Evolutionary conservation across 768 basidiomycete species (phyloP).

Genomic region (Pleurotus pulmonarius): DNA sequence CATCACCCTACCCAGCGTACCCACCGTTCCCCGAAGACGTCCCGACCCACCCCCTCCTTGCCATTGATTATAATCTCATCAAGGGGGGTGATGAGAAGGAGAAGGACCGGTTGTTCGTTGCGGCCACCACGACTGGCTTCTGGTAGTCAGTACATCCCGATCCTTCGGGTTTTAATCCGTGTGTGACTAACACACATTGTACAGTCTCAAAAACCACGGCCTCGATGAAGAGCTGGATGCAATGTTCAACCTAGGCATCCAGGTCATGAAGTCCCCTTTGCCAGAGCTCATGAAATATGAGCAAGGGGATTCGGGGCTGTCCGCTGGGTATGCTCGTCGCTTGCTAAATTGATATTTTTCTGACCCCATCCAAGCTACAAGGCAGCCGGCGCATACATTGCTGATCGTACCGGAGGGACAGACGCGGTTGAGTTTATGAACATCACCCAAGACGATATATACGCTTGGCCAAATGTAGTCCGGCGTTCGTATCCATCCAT

Average conservation of each 20-base stretch:
- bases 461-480: conserved; percentile 51
- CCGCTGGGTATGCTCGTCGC: not conserved
- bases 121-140: conserved; percentile 35
- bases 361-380: conserved; percentile 42
- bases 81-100: conserved; percentile 24
- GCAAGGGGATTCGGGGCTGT: conserved; percentile 36
- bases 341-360: not conserved
- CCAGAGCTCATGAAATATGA: conserved; percentile 58
- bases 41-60: conserved; percentile 31
- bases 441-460: conserved; percentile 63
- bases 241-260: conserved; percentile 55
- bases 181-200: not conserved
- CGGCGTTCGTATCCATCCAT: conserved; percentile 56
- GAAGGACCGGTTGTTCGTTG: conserved; percentile 30
- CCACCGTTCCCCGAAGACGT: conserved; percentile 34
- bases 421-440: conserved; percentile 66
- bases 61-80: conserved; percentile 33
- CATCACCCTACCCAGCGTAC: conserved; percentile 3
- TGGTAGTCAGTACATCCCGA: conserved; percentile 31
- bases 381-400: conserved; percentile 56
- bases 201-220: conserved; percentile 54
- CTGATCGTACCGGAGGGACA: conserved; percentile 53
- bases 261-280: conserved; percentile 47
- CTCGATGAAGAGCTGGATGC: conserved; percentile 39
- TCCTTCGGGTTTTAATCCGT: not conserved